Conservation (phyloP, 225 moss, liverwort and hornwort species). For the Rhytidiadelphus loreus region DNA sequence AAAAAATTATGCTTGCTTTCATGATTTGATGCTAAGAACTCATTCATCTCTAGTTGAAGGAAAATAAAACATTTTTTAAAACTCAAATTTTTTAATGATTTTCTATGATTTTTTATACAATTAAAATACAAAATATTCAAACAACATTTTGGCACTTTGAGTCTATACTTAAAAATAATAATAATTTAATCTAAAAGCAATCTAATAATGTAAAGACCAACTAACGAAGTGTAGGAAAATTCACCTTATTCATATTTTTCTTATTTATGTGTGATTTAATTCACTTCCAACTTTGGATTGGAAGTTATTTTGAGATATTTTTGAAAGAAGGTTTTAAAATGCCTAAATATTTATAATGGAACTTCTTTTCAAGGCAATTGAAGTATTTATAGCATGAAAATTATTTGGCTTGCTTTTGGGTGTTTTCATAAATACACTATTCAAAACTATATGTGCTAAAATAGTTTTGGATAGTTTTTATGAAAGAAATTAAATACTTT, state of each 20-base stretch:
- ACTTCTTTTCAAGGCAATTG: background rate
- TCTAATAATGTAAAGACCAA: background rate
- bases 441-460: background rate
- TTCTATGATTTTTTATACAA: too few species aligned
- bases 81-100: too few species aligned
- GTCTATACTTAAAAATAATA: background rate
- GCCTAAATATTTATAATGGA: background rate
- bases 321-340: background rate
- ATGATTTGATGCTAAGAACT: background rate
- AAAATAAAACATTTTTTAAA: background rate
- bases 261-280: background rate
- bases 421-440: background rate
- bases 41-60: too few species aligned
- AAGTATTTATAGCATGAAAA: background rate
- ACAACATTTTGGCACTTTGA: background rate
- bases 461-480: background rate
- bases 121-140: too few species aligned
- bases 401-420: fast-evolving
- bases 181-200: too few species aligned
- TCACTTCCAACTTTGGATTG: background rate
- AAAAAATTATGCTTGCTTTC: background rate
- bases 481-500: background rate
- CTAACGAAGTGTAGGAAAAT: background rate
- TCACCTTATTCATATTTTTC: background rate
- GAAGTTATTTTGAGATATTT: background rate